phyloP scores from a whole-genome alignment of 345 rosid genomes.

The Euphorbia lathyris region DNA sequence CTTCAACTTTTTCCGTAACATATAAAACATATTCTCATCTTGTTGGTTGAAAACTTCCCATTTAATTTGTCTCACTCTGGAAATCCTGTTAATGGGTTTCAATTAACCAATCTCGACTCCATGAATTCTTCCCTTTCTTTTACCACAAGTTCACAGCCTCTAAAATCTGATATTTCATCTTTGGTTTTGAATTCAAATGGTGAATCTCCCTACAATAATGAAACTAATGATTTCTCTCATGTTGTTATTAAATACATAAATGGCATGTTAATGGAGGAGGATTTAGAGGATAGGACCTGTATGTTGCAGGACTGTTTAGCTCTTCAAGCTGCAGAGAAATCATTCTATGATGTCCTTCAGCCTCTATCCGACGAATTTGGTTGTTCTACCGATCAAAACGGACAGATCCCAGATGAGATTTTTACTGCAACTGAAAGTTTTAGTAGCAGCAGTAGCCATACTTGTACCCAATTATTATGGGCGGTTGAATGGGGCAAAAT shows the following conservation, averaged over 20 bases:
- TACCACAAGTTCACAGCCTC: neutral
- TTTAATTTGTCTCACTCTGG: no score
- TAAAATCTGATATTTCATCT: no score
- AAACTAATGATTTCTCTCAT: constrained; percentile 5
- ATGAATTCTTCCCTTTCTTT: constrained; percentile 8
- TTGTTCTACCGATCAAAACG: neutral
- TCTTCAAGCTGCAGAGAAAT: constrained; percentile 22
- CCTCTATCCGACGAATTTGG: no score
- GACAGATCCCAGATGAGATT: constrained; percentile 1
- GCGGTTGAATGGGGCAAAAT: neutral
- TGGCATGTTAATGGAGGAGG: no score
- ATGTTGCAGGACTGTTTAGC: constrained; percentile 15
- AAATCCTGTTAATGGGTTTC: no score
- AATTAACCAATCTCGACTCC: constrained; percentile 7
- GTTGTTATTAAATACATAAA: constrained; percentile 15
- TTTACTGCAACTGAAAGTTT: neutral
- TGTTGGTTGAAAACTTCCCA: no score
- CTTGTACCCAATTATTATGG: neutral
- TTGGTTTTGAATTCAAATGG: constrained; percentile 19
- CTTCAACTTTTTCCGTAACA: no score
- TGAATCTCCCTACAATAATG: constrained; percentile 30
- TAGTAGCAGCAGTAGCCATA: neutral
- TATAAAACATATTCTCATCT: no score
- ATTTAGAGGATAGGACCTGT: no score
- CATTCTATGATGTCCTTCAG: constrained; percentile 23